These are phyloP conservation scores for Millerozyma acaciae DNA, from an alignment of 805 yeast genomes.

Conservation along the genomic window DNA sequence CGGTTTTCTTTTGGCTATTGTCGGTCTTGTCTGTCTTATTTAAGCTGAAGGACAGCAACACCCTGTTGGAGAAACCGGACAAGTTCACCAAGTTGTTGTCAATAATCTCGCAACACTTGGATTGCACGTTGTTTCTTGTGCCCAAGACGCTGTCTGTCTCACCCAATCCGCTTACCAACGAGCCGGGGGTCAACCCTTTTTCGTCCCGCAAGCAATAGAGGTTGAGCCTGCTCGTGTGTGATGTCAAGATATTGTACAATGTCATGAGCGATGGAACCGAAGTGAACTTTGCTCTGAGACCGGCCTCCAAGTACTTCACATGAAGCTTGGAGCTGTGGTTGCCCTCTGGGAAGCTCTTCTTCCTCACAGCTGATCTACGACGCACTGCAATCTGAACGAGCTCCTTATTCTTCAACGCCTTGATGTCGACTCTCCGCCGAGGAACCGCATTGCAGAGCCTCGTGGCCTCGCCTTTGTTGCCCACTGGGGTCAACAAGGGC, in stretches of 20 bases:
- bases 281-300: constrained; percentile 47
- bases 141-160: constrained; percentile 5
- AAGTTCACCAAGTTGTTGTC: constrained; percentile 38
- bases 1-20: constrained; percentile 3
- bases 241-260: constrained; percentile 41
- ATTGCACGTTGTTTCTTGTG: constrained; percentile 7
- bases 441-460: constrained; percentile 4
- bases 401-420: constrained; percentile 2
- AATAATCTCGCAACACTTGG: constrained; percentile 33
- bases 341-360: not conserved
- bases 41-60: constrained; percentile 29
- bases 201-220: constrained; percentile 11
- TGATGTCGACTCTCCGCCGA: constrained; percentile 4
- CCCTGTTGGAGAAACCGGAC: constrained; percentile 31
- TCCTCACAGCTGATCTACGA: constrained; percentile 4
- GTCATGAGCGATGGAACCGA: constrained; percentile 41
- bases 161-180: constrained; percentile 1
- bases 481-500: not conserved
- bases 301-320: constrained; percentile 47
- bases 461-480: not conserved
- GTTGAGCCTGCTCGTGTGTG: constrained; percentile 25
- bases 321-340: constrained; percentile 26
- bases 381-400: constrained; percentile 7
- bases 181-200: not conserved
- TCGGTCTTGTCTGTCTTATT: constrained; percentile 5